Evolutionary conservation across 2,329 filamentous ascomycete species (phyloP).

Genomic region (Elsinoe australis): DNA sequence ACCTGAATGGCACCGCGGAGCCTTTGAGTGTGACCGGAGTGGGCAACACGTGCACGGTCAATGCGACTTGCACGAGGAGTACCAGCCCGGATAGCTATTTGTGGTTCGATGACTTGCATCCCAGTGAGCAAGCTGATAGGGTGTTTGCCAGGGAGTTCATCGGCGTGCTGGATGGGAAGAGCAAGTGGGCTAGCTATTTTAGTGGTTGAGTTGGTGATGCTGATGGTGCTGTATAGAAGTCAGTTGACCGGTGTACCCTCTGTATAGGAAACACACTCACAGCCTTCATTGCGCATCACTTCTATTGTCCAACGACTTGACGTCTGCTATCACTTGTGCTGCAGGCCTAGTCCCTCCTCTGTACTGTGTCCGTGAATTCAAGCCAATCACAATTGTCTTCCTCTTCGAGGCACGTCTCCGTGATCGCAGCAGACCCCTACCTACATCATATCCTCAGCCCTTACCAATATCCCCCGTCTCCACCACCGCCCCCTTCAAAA

Average conservation of each 20-base stretch:
- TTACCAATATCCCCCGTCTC: constrained; percentile 49
- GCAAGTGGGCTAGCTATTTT: constrained; percentile 42
- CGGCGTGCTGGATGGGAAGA: constrained; percentile 45
- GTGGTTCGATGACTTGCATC: constrained; percentile 70
- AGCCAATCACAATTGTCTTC: too few species aligned
- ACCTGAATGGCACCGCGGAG: constrained; percentile 51
- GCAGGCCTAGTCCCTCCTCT: background rate
- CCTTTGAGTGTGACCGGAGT: constrained; percentile 56
- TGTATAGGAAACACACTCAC: too few species aligned
- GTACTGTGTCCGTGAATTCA: background rate
- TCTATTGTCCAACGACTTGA: too few species aligned
- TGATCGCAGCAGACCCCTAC: too few species aligned
- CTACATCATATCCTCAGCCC: too few species aligned
- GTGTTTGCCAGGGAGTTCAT: constrained; percentile 51
- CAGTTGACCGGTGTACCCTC: too few species aligned
- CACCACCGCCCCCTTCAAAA: constrained; percentile 53
- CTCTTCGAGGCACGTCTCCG: too few species aligned
- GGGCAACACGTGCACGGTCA: constrained; percentile 47
- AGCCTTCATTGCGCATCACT: too few species aligned
- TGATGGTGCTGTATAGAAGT: too few species aligned
- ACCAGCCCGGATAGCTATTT: constrained; percentile 53
- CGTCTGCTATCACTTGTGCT: too few species aligned
- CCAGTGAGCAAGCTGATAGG: constrained; percentile 55
- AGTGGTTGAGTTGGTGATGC: too few species aligned
- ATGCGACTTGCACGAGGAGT: constrained; percentile 35